Evolutionary conservation across 2,329 filamentous ascomycete species (phyloP).

Genomic region (Talaromyces marneffei): DNA sequence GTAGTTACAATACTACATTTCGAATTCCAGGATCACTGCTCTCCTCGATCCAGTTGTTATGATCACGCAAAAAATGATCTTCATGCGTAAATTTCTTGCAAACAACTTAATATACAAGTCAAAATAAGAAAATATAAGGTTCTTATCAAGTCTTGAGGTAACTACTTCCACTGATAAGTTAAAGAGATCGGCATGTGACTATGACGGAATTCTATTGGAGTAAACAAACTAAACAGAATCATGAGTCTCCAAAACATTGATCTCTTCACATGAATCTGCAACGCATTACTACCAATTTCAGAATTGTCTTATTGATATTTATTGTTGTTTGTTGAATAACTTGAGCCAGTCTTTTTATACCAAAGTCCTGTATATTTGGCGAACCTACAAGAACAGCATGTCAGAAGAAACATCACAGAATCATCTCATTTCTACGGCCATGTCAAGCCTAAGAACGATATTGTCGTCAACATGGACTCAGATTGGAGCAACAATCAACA

Average conservation of each 20-base stretch:
- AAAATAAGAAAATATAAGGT: not conserved
- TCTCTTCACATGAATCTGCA: not conserved
- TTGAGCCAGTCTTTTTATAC: not conserved
- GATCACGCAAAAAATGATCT: too few relatives aligned
- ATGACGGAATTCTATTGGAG: constrained; percentile 4
- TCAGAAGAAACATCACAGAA: not conserved
- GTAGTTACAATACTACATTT: too few relatives aligned
- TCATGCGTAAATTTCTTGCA: not conserved
- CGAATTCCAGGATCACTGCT: too few relatives aligned
- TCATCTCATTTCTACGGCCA: not conserved
- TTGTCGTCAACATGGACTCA: constrained; percentile 3
- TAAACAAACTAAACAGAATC: not conserved
- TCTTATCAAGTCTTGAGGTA: not conserved
- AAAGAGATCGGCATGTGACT: not conserved
- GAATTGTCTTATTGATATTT: not conserved
- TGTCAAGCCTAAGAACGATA: constrained; percentile 2
- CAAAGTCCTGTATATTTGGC: not conserved
- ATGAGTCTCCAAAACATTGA: not conserved
- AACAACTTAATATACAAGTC: not conserved
- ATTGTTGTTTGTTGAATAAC: not conserved
- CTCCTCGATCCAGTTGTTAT: too few relatives aligned
- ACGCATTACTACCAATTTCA: not conserved
- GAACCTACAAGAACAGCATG: not conserved
- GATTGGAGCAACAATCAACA: constrained; percentile 35
- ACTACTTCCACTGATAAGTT: too few relatives aligned